These are phyloP conservation scores for Claviceps sp. DNA, from an alignment of 2,329 filamentous ascomycete genomes.

Conservation along the genomic window DNA sequence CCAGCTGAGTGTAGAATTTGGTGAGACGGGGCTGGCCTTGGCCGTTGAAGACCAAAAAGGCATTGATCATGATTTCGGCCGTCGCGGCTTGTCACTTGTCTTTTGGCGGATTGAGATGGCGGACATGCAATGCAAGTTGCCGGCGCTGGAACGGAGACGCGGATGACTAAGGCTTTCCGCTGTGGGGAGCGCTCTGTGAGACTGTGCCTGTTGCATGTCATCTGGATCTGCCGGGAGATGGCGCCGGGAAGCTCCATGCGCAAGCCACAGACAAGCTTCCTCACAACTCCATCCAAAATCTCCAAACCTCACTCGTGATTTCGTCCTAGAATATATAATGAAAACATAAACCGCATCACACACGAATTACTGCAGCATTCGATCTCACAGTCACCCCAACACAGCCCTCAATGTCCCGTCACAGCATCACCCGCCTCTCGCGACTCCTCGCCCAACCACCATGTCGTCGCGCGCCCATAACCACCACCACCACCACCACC, in stretches of 20 bases:
- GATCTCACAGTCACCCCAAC: not conserved
- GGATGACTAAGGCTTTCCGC: not conserved
- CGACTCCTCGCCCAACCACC: slow-evolving; percentile 23
- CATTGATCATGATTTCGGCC: slow-evolving; percentile 71
- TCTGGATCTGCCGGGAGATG: not conserved
- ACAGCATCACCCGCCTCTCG: slow-evolving; percentile 23
- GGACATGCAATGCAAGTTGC: not conserved
- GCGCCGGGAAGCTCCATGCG: not conserved
- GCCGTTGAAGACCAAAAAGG: slow-evolving; percentile 97
- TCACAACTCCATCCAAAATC: not conserved
- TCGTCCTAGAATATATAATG: not conserved
- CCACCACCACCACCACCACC: slow-evolving; percentile 4
- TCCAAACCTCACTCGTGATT: not conserved
- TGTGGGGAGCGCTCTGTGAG: not conserved
- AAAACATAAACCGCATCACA: not conserved
- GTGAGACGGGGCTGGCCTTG: slow-evolving; percentile 91
- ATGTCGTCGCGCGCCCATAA: slow-evolving; percentile 12
- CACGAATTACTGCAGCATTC: not conserved
- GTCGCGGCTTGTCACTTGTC: not conserved
- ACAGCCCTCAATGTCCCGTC: slow-evolving; percentile 17
- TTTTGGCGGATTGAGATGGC: not conserved
- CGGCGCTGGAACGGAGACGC: not conserved
- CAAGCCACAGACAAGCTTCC: not conserved
- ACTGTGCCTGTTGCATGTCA: not conserved
- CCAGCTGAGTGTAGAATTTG: slow-evolving; percentile 97